Evolutionary conservation across 306 rosid genomes (phyloP), one percentile per base, ranked within the genome.

Genomic region (Ziziphus jujuba): DNA sequence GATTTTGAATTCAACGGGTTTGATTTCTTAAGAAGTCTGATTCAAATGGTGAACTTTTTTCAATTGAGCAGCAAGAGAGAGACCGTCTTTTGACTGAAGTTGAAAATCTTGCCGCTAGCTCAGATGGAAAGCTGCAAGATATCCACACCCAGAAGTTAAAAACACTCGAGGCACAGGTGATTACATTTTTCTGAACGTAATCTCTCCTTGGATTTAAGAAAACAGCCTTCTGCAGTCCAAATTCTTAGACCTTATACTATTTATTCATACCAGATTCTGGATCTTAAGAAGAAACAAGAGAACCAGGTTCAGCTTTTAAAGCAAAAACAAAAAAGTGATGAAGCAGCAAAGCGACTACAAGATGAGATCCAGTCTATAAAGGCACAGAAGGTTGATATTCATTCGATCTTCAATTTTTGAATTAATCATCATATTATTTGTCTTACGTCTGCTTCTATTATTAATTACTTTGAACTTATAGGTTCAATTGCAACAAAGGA

Each of bases 321-420:
- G 89, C 99, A 90, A 91, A 95, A 95, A 78, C 99, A 95, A 79
- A 95, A 95, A 71, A 91, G 99, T 82, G 99, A 95, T 67, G 99
- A 95, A 75, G 96, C 99, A 22, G 85, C 99, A 31, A 90, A 91
- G 86, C 82, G 91, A 69, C 85, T 95, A 82, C 97, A 88, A 80
- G 99, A 91, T 52, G 99, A 95, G 84, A 95, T 95, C 76, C 99
- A 95, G 51, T 89, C 83, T 71, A 95, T 95, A 77, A 95, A 95
- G 73, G 96, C 97, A 68, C 99, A 95, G 70, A 95, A 95, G 95
- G 99, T 95, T 81, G 60, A 44, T 54, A 53, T 61, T 23, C 73
- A 71, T 76, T 66, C 43, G 12, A 51, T 36, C n/a, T 83, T 48
- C 31, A 13, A 65, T 65, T 43, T 75, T 34, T 48, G 17, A 38